Evolutionary conservation across 768 basidiomycete species (phyloP).

Genomic region (Suillus americanus): DNA sequence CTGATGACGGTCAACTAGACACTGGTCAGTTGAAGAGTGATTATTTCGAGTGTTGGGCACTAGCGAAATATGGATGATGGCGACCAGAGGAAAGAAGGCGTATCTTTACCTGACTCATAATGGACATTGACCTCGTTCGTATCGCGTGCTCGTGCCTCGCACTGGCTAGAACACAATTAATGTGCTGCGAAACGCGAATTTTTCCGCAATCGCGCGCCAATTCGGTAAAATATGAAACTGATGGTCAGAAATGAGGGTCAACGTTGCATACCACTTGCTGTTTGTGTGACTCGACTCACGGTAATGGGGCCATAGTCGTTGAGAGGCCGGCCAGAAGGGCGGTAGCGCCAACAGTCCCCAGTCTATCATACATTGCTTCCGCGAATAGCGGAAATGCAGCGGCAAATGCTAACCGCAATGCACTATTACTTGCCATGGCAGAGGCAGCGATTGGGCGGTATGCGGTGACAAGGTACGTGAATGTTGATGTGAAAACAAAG

Average conservation of each 20-base stretch:
- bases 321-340: conserved; percentile 69
- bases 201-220: conserved; percentile 44
- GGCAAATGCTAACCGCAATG: conserved; percentile 47
- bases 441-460: conserved; percentile 54
- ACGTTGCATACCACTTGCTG: not conserved
- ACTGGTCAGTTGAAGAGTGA: no score
- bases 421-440: conserved; percentile 67
- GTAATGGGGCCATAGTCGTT: conserved; percentile 59
- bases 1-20: no score
- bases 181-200: conserved; percentile 41
- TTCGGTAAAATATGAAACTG: conserved; percentile 49
- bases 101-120: no score
- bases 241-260: not conserved
- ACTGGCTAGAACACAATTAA: no score
- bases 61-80: no score
- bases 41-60: no score
- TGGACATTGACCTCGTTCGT: no score
- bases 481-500: conserved; percentile 69
- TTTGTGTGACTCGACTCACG: conserved; percentile 44
- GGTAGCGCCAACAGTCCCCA: conserved; percentile 72
- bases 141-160: no score
- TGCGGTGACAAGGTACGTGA: conserved; percentile 58
- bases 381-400: conserved; percentile 55
- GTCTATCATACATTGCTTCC: conserved; percentile 44
- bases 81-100: no score